These are phyloP conservation scores for Pigoraptor vietnamica DNA, from an alignment of 78 protist genomes.

Conservation along the genomic window DNA sequence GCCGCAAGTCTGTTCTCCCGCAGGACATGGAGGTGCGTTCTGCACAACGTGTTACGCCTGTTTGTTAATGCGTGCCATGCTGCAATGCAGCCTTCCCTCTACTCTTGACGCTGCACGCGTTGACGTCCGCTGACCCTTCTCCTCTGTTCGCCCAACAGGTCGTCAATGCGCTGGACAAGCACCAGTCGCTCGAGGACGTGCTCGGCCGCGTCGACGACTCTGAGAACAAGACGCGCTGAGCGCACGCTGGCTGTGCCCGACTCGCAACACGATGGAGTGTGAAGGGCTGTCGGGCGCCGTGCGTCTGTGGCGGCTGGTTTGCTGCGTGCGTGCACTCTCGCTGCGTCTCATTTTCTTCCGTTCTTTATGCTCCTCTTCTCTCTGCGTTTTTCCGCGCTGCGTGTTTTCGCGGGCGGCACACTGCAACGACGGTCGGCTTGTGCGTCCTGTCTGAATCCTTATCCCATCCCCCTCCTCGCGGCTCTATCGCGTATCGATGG, in stretches of 20 bases:
- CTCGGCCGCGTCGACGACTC: not conserved
- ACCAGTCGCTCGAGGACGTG: not conserved
- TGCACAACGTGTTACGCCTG: not conserved
- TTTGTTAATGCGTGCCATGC: not conserved
- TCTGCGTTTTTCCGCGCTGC: not conserved
- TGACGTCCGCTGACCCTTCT: not conserved
- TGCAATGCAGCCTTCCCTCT: not conserved
- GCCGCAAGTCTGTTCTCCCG: conserved; percentile 2
- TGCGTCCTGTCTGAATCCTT: not conserved
- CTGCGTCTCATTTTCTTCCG: not conserved
- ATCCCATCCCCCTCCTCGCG: not conserved
- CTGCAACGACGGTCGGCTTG: no score
- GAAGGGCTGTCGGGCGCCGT: not conserved
- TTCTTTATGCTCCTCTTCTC: not conserved
- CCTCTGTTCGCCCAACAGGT: not conserved
- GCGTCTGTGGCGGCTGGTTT: not conserved
- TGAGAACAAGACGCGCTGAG: not conserved
- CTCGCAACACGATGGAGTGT: not conserved
- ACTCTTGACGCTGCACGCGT: not conserved
- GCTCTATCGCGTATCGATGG: not conserved
- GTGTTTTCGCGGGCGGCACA: not conserved
- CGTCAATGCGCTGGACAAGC: not conserved
- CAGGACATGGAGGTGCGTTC: not conserved
- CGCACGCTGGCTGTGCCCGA: not conserved
- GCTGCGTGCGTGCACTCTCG: not conserved